phyloP scores from a whole-genome alignment of 1,139 yeast genomes.

The Lodderomyces jiufengensis region DNA sequence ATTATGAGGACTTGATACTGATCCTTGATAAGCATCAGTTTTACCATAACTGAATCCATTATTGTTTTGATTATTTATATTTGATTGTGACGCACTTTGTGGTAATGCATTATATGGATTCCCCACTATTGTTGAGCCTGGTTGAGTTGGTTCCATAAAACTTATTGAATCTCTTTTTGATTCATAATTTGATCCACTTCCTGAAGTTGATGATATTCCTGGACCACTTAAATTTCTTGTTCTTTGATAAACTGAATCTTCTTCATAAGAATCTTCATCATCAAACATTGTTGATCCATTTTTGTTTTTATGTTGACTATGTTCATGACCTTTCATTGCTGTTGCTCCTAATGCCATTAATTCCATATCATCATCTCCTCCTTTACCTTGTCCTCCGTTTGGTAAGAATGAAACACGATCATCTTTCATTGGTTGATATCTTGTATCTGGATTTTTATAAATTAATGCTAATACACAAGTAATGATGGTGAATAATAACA shows the following conservation, averaged over 20 bases:
- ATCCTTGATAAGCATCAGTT: conserved; percentile 12
- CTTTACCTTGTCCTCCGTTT: conserved; percentile 23
- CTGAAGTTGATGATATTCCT: conserved; percentile 3
- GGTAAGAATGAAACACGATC: conserved; percentile 89
- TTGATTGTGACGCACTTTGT: conserved; percentile 1
- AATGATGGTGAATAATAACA: conserved; percentile 79
- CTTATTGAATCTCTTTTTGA: conserved; percentile 33
- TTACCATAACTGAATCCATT: conserved; percentile 14
- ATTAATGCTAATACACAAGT: conserved; percentile 82
- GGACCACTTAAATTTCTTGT: conserved; percentile 7
- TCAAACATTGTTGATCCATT: conserved; percentile 30
- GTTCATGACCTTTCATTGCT: conserved; percentile 77
- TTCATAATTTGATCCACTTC: conserved; percentile 10
- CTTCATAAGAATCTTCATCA: conserved; percentile 25
- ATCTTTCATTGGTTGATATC: conserved; percentile 96
- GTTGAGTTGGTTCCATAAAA: conserved; percentile 41
- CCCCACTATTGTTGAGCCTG: conserved; percentile 43
- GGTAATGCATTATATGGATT: conserved; percentile 32
- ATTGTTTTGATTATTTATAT: conserved; percentile 1
- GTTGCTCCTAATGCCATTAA: conserved; percentile 85
- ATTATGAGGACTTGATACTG: conserved; percentile 11
- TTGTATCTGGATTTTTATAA: conserved; percentile 89
- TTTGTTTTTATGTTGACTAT: conserved; percentile 19
- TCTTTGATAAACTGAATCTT: conserved; percentile 12
- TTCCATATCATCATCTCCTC: conserved; percentile 63